phyloP scores from a whole-genome alignment of 2,329 filamentous ascomycete genomes.

The Fusarium coffeatum region DNA sequence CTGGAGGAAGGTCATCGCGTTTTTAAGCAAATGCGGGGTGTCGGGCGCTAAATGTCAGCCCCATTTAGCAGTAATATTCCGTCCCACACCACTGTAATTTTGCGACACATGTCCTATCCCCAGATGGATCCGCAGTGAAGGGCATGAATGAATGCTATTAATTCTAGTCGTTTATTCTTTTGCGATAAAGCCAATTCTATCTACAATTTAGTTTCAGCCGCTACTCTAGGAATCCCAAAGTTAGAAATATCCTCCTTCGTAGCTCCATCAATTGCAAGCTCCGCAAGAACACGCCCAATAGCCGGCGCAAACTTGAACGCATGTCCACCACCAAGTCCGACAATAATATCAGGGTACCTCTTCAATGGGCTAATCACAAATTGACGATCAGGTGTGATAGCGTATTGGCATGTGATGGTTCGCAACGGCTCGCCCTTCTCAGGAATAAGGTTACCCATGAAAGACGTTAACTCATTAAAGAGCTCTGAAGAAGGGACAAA shows the following conservation, averaged over 20 bases:
- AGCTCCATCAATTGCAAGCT: slow-evolving; percentile 42
- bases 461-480: slow-evolving; percentile 6
- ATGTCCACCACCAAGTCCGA: slow-evolving; percentile 38
- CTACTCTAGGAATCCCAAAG: slow-evolving; percentile 14
- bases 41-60: background rate
- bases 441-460: slow-evolving; percentile 25
- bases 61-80: background rate
- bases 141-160: background rate
- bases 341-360: slow-evolving; percentile 29
- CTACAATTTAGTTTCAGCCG: background rate
- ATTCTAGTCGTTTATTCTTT: background rate
- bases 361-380: slow-evolving; percentile 40
- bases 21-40: background rate
- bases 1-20: background rate
- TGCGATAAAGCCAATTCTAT: background rate
- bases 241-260: slow-evolving; percentile 24
- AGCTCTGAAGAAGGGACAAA: slow-evolving; percentile 22
- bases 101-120: background rate
- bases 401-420: slow-evolving; percentile 46
- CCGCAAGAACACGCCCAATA: slow-evolving; percentile 42
- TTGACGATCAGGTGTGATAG: slow-evolving; percentile 42
- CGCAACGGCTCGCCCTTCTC: slow-evolving; percentile 27
- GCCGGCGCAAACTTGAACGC: slow-evolving; percentile 46
- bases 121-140: background rate
- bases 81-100: background rate